phyloP scores from a whole-genome alignment of 2,329 filamentous ascomycete species.

The Monilinia fructigena region DNA sequence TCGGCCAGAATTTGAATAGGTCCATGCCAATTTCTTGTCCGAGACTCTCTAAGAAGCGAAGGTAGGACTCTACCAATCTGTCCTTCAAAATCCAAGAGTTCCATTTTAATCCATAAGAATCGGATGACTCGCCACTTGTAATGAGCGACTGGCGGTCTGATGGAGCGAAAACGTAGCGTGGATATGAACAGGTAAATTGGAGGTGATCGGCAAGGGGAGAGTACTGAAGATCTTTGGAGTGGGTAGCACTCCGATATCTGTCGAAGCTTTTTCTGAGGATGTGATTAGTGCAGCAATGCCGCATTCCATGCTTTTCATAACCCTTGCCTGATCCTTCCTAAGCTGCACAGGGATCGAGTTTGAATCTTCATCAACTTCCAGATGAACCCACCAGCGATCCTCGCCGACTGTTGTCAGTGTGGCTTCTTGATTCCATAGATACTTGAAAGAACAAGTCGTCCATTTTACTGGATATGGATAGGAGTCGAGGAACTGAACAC shows the following conservation, averaged over 20 bases:
- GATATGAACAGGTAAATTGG: slow-evolving; percentile 36
- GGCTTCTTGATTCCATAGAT: too few species aligned
- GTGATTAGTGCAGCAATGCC: slow-evolving; percentile 31
- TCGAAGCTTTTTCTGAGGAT: neutral
- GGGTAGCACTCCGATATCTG: neutral
- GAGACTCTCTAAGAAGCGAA: slow-evolving; percentile 33
- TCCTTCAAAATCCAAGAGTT: slow-evolving; percentile 34
- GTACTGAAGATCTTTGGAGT: slow-evolving; percentile 29
- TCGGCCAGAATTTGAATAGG: slow-evolving; percentile 34
- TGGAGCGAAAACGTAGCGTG: slow-evolving; percentile 39
- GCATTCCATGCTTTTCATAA: slow-evolving; percentile 32
- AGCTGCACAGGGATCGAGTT: too few species aligned
- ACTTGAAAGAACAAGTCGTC: too few species aligned
- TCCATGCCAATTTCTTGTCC: slow-evolving; percentile 21
- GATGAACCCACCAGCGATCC: slow-evolving; percentile 30
- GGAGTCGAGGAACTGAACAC: too few species aligned
- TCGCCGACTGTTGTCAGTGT: neutral
- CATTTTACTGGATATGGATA: too few species aligned
- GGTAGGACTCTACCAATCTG: slow-evolving; percentile 33
- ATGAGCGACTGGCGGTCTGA: slow-evolving; percentile 37
- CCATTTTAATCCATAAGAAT: slow-evolving; percentile 30
- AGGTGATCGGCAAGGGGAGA: slow-evolving; percentile 31
- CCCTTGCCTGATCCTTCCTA: slow-evolving; percentile 22
- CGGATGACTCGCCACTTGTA: slow-evolving; percentile 27
- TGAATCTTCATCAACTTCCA: too few species aligned